Percentiles rank a stretch among this genome's conserved stretches.
Evolutionary conservation across 1,284 basidiomycete species (phyloP).

Genomic region (Cutaneotrichosporon cutaneum): DNA sequence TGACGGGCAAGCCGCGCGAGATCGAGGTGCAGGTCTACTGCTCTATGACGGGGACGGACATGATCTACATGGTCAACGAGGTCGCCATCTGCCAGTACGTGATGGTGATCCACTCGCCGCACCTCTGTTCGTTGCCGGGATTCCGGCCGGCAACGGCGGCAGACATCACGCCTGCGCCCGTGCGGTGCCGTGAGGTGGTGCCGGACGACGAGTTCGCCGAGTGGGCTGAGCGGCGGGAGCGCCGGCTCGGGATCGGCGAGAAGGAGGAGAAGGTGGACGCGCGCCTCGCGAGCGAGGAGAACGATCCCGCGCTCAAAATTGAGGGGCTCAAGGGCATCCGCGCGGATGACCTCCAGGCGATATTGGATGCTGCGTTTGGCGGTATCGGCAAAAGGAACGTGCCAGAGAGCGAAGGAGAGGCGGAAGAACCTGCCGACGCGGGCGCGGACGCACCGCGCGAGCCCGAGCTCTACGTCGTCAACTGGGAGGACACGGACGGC

Average conservation of each 20-base stretch:
- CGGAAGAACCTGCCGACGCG: slow-evolving; percentile 15
- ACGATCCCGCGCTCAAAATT: neutral
- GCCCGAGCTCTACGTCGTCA: slow-evolving; percentile 1
- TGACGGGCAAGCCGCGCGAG: slow-evolving; percentile 76
- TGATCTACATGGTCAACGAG: slow-evolving; percentile 85
- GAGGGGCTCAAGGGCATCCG: neutral
- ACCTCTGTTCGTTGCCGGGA: slow-evolving; percentile 83
- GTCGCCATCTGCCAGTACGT: slow-evolving; percentile 84
- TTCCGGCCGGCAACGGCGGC: slow-evolving; percentile 66
- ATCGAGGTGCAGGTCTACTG: slow-evolving; percentile 97
- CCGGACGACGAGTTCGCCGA: slow-evolving; percentile 40
- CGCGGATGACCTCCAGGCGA: neutral
- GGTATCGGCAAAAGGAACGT: neutral
- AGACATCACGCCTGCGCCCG: slow-evolving; percentile 38
- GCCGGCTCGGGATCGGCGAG: neutral
- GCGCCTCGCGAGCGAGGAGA: slow-evolving; percentile 2
- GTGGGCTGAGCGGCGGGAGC: slow-evolving; percentile 19
- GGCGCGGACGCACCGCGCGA: too few species aligned
- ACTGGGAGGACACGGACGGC: slow-evolving; percentile 9
- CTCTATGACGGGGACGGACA: slow-evolving; percentile 76
- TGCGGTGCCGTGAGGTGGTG: slow-evolving; percentile 49
- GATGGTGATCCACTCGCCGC: slow-evolving; percentile 85
- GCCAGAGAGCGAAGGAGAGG: slow-evolving; percentile 13
- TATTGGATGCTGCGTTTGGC: slow-evolving; percentile 7
- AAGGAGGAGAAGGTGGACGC: slow-evolving; percentile 1